Conservation (phyloP, 495 filamentous ascomycete genomes). For the Talaromyces trachyspermus region DNA sequence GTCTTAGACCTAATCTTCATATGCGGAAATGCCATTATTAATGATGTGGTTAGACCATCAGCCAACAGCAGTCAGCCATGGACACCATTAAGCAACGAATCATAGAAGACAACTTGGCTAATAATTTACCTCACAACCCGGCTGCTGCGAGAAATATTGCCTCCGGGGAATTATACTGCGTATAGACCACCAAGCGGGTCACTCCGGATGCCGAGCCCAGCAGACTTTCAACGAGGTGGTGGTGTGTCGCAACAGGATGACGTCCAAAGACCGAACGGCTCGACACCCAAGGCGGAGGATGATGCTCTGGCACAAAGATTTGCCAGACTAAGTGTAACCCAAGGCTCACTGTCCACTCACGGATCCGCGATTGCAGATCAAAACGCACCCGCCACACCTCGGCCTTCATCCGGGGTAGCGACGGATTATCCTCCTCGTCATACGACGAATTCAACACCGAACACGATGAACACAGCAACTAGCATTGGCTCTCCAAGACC, state of each 20-base stretch:
- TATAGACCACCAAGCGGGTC: slow-evolving; percentile 6
- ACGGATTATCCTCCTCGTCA: slow-evolving; percentile 24
- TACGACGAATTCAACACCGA: slow-evolving; percentile 15
- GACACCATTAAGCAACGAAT: slow-evolving; percentile 38
- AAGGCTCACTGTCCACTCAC: slow-evolving; percentile 7
- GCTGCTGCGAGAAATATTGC: slow-evolving; percentile 11
- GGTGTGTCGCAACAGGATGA: slow-evolving; percentile 13
- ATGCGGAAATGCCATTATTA: background rate
- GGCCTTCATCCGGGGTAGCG: slow-evolving; percentile 25
- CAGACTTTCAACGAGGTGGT: slow-evolving; percentile 27
- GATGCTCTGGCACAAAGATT: slow-evolving; percentile 39
- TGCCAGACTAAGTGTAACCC: slow-evolving; percentile 31
- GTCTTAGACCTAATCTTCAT: background rate
- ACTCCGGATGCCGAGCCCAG: slow-evolving; percentile 38
- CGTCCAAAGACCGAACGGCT: slow-evolving; percentile 14
- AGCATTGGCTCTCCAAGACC: slow-evolving; percentile 31
- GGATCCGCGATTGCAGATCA: slow-evolving; percentile 6
- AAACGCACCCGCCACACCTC: slow-evolving; percentile 26
- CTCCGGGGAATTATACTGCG: slow-evolving; percentile 19
- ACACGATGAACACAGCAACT: slow-evolving; percentile 13
- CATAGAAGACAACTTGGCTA: slow-evolving; percentile 34
- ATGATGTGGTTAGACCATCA: slow-evolving; percentile 21
- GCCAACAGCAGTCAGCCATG: slow-evolving; percentile 42
- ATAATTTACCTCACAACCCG: slow-evolving; percentile 23
- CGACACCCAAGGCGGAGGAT: slow-evolving; percentile 28